Percentiles rank a stretch among this genome's conserved stretches.
Evolutionary conservation across 176 grass and related monocot genomes (phyloP).

Genomic region (Oryza nivara): DNA sequence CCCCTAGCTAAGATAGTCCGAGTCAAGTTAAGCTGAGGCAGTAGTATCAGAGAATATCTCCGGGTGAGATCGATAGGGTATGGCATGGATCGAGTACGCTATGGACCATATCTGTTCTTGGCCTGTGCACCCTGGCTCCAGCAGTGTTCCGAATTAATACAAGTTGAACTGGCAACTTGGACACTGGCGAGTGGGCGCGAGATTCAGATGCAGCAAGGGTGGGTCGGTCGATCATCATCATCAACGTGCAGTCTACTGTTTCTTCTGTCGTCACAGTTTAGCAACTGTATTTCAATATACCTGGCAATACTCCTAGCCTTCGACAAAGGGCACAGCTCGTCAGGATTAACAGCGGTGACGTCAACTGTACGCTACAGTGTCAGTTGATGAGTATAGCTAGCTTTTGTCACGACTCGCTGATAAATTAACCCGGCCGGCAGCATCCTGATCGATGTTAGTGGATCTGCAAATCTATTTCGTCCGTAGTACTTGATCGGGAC

Average conservation of each 20-base stretch:
- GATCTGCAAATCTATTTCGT: neutral
- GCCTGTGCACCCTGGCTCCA: neutral
- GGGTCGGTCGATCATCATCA: neutral
- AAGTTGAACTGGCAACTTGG: constrained; percentile 29
- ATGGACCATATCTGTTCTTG: neutral
- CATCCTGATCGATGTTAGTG: constrained; percentile 3
- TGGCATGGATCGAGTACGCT: constrained; percentile 11
- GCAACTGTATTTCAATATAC: neutral
- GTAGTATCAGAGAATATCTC: neutral
- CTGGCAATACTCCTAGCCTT: neutral
- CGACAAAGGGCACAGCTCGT: neutral
- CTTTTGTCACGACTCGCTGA: neutral
- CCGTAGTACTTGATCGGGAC: neutral
- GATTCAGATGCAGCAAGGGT: constrained; percentile 30
- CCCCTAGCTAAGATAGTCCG: neutral
- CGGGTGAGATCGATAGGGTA: neutral
- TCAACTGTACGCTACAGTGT: constrained; percentile 18
- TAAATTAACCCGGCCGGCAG: neutral
- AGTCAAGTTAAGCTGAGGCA: neutral
- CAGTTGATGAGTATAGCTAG: neutral
- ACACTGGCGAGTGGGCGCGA: constrained; percentile 10
- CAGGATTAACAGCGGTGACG: constrained; percentile 29
- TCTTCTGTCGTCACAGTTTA: neutral
- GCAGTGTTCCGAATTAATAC: neutral
- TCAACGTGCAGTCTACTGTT: constrained; percentile 31